A percentile compares a stretch with the other conserved stretches of the same genome.
Evolutionary conservation across 2,329 filamentous ascomycete species (phyloP).

Genomic region (Botryotinia narcissicola): DNA sequence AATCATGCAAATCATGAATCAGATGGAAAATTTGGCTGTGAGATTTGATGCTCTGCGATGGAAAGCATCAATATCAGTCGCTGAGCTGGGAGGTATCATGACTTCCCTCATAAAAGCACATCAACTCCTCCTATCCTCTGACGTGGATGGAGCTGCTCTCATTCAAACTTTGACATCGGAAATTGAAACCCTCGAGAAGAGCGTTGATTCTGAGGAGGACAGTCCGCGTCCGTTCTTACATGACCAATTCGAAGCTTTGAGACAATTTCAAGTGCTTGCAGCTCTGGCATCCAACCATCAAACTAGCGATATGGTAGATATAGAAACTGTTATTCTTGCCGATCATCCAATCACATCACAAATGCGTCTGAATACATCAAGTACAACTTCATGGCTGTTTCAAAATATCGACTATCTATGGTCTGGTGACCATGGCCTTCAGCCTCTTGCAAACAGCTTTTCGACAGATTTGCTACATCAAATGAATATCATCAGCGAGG

Average conservation of each 20-base stretch:
- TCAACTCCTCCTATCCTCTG: conserved; percentile 49
- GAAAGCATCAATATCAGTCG: conserved; percentile 52
- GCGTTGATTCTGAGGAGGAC: conserved; percentile 44
- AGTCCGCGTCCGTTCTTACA: conserved; percentile 51
- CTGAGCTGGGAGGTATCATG: conserved; percentile 53
- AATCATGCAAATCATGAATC: conserved; percentile 47
- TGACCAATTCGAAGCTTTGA: conserved; percentile 55
- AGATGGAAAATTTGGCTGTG: conserved; percentile 55
- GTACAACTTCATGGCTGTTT: conserved; percentile 28
- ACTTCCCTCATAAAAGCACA: conserved; percentile 56
- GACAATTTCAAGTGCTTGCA: conserved; percentile 44
- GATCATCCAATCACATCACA: conserved; percentile 34
- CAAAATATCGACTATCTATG: conserved; percentile 36
- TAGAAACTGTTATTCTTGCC: conserved; percentile 35
- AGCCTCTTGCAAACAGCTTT: conserved; percentile 49
- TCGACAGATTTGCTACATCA: conserved; percentile 55
- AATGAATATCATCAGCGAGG: conserved; percentile 50
- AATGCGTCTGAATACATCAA: conserved; percentile 34
- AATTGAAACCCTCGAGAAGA: conserved; percentile 51
- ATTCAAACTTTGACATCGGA: conserved; percentile 51
- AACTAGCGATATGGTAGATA: conserved; percentile 21
- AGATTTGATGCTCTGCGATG: conserved; percentile 62
- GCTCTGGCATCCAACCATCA: conserved; percentile 21
- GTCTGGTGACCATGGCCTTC: conserved; percentile 37
- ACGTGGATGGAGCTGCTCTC: conserved; percentile 40